phyloP scores from a whole-genome alignment of 2,329 filamentous ascomycete genomes.

The Cordyceps tenuipes region DNA sequence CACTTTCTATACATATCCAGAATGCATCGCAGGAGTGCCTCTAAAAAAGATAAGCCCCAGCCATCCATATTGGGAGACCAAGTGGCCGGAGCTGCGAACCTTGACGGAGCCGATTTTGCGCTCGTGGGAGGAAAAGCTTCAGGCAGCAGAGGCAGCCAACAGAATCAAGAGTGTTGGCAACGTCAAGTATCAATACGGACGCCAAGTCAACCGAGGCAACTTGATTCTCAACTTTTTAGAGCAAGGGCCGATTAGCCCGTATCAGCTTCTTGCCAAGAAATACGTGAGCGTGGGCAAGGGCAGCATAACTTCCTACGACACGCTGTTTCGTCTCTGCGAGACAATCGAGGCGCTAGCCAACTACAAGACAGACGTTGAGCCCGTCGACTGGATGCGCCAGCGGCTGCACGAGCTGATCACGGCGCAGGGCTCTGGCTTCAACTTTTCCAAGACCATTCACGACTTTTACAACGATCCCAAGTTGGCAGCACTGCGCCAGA shows the following conservation, averaged over 20 bases:
- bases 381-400: slow-evolving; percentile 49
- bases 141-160: slow-evolving; percentile 26
- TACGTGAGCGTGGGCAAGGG: slow-evolving; percentile 35
- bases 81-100: slow-evolving; percentile 40
- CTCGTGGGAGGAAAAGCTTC: slow-evolving; percentile 41
- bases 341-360: slow-evolving; percentile 45
- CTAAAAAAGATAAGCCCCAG: slow-evolving; percentile 6
- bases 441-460: slow-evolving; percentile 40
- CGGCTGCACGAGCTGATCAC: slow-evolving; percentile 43
- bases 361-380: slow-evolving; percentile 43
- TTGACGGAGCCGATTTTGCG: slow-evolving; percentile 36
- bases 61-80: slow-evolving; percentile 47
- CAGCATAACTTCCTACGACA: slow-evolving; percentile 44
- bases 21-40: slow-evolving; percentile 5
- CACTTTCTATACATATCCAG: slow-evolving; percentile 40
- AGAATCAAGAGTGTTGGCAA: slow-evolving; percentile 26
- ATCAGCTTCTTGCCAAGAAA: slow-evolving; percentile 46
- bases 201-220: slow-evolving; percentile 48
- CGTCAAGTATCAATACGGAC: slow-evolving; percentile 44
- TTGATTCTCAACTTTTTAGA: slow-evolving; percentile 44
- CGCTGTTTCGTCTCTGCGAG: slow-evolving; percentile 46
- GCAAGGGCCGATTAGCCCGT: slow-evolving; percentile 44
- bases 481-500: slow-evolving; percentile 37
- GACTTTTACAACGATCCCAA: slow-evolving; percentile 50
- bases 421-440: slow-evolving; percentile 39